phyloP scores from a whole-genome alignment of 1,139 yeast species.

The Zygoascus meyerae region DNA sequence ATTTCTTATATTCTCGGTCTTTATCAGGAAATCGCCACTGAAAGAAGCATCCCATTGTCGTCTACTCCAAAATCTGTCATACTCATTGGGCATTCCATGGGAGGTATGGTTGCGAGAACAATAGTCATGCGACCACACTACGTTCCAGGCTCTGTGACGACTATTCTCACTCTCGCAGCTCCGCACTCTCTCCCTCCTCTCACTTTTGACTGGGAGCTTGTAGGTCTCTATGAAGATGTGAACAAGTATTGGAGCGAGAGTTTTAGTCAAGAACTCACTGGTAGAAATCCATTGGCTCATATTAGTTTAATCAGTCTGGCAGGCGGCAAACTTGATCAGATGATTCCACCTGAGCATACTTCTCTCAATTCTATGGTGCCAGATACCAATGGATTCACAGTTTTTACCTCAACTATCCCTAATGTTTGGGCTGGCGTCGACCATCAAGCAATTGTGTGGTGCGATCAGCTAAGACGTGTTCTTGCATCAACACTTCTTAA shows the following conservation, averaged over 20 bases:
- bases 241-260: constrained; percentile 71
- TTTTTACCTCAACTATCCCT: constrained; percentile 75
- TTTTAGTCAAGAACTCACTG: constrained; percentile 30
- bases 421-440: constrained; percentile 84
- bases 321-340: constrained; percentile 66
- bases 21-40: constrained; percentile 38
- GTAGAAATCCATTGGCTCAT: constrained; percentile 30
- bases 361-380: constrained; percentile 61
- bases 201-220: constrained; percentile 75
- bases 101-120: constrained; percentile 76
- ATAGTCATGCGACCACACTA: constrained; percentile 72
- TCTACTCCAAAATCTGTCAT: constrained; percentile 41
- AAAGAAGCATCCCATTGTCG: constrained; percentile 12
- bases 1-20: constrained; percentile 64
- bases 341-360: constrained; percentile 79
- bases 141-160: constrained; percentile 56
- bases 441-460: constrained; percentile 87
- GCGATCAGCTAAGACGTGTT: constrained; percentile 63
- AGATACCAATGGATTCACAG: constrained; percentile 63
- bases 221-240: constrained; percentile 58
- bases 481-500: constrained; percentile 52
- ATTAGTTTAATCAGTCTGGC: constrained; percentile 51
- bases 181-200: constrained; percentile 85
- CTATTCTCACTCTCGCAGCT: constrained; percentile 70
- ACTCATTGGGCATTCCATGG: constrained; percentile 72